Evolutionary conservation across 805 yeast species (phyloP).

Genomic region (Candida koratica): DNA sequence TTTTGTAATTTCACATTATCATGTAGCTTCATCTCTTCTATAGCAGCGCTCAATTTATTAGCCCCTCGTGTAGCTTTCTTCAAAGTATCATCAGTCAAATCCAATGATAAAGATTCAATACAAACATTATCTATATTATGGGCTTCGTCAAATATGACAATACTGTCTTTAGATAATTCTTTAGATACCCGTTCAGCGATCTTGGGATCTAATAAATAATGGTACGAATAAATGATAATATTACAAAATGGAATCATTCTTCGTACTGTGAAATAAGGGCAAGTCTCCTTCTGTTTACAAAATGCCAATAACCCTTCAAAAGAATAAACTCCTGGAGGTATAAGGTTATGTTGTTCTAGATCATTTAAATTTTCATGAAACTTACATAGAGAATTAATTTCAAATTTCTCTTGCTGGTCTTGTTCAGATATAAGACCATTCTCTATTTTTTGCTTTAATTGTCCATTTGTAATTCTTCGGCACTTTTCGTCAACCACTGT

Average conservation of each 20-base stretch:
- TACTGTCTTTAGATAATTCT: constrained; percentile 87
- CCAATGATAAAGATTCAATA: constrained; percentile 89
- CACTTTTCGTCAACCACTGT: constrained; percentile 93
- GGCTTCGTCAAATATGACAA: constrained; percentile 96
- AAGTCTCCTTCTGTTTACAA: constrained; percentile 74
- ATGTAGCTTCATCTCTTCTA: constrained; percentile 76
- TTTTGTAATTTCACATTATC: constrained; percentile 82
- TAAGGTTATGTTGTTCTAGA: constrained; percentile 78
- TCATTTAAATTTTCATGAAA: constrained; percentile 89
- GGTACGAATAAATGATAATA: constrained; percentile 92
- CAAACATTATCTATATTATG: constrained; percentile 98
- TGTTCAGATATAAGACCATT: constrained; percentile 46
- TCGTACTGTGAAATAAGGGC: constrained; percentile 97
- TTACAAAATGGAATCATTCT: constrained; percentile 96
- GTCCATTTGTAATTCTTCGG: constrained; percentile 90
- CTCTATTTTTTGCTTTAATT: constrained; percentile 63
- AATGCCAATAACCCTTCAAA: constrained; percentile 78
- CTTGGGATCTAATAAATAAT: constrained; percentile 92
- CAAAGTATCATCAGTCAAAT: constrained; percentile 84
- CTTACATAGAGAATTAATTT: constrained; percentile 55
- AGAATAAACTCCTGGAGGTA: constrained; percentile 93
- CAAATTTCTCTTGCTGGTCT: constrained; percentile 44
- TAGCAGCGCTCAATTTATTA: constrained; percentile 65
- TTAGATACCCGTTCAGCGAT: constrained; percentile 93
- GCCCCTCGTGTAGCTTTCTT: constrained; percentile 89